These are phyloP conservation scores for Trypanosoma conorhini DNA, from an alignment of 208 protist species.

Conservation along the genomic window DNA sequence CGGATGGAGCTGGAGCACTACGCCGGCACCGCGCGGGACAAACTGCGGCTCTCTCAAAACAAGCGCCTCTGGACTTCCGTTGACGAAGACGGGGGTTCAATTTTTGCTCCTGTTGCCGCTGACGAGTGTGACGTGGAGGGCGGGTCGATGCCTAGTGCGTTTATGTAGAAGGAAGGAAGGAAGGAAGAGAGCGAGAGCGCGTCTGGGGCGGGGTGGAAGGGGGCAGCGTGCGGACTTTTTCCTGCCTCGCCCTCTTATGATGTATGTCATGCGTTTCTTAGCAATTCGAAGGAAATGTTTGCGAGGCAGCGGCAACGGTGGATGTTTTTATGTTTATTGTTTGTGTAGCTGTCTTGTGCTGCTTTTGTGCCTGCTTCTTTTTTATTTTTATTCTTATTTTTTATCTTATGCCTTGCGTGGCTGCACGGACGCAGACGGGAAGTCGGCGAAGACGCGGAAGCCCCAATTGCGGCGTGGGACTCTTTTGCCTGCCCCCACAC, in stretches of 20 bases:
- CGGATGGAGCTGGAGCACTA: slow-evolving; percentile 32
- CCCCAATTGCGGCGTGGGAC: no score
- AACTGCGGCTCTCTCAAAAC: background rate
- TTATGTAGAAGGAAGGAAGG: slow-evolving; percentile 1
- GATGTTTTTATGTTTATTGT: no score
- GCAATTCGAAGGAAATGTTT: no score
- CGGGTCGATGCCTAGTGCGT: background rate
- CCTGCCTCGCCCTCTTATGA: background rate
- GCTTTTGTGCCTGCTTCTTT: no score
- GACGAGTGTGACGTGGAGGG: background rate
- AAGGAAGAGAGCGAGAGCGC: background rate
- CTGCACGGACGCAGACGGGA: no score
- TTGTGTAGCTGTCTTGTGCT: no score
- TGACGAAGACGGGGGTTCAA: slow-evolving; percentile 6
- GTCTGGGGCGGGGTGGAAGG: background rate
- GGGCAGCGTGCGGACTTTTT: background rate
- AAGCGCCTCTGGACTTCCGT: background rate
- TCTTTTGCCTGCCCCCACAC: no score
- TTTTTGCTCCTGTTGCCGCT: slow-evolving; percentile 4
- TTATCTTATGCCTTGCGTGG: no score
- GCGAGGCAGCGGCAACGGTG: no score
- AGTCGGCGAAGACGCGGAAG: no score
- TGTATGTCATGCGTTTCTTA: no score
- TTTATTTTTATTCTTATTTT: no score
- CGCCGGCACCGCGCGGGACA: slow-evolving; percentile 16